Conservation (phyloP, 2,329 filamentous ascomycete species). For the Seiridium unicorne region DNA sequence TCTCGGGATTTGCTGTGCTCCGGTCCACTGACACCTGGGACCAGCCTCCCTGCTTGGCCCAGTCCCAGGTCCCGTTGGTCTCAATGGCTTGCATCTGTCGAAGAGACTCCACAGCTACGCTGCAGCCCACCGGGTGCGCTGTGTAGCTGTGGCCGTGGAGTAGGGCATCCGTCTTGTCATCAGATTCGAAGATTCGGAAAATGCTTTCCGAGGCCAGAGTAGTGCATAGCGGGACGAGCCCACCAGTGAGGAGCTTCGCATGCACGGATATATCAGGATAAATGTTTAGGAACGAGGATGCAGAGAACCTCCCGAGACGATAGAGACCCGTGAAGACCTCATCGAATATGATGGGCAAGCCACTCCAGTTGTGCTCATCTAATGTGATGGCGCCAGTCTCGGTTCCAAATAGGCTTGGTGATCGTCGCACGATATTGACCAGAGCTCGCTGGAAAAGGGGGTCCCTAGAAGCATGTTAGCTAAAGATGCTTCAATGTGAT, state of each 20-base stretch:
- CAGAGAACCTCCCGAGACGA: constrained; percentile 70
- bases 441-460: constrained; percentile 77
- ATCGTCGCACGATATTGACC: constrained; percentile 63
- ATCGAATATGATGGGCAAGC: constrained; percentile 78
- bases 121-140: constrained; percentile 77
- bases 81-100: constrained; percentile 60
- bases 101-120: constrained; percentile 70
- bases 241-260: constrained; percentile 81
- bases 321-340: constrained; percentile 88
- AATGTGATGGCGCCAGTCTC: background rate
- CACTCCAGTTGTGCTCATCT: constrained; percentile 55
- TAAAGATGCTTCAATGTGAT: constrained; percentile 17
- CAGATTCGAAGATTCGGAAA: constrained; percentile 68
- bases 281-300: constrained; percentile 66
- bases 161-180: constrained; percentile 75
- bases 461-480: constrained; percentile 49
- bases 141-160: constrained; percentile 88
- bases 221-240: constrained; percentile 72
- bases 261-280: constrained; percentile 77
- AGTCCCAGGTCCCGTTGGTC: constrained; percentile 52
- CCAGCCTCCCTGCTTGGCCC: constrained; percentile 48
- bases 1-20: background rate
- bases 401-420: constrained; percentile 51
- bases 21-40: constrained; percentile 2
- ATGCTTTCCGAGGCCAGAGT: constrained; percentile 74